Evolutionary conservation across 768 basidiomycete genomes (phyloP).

Genomic region (Kwoniella heveanensis): DNA sequence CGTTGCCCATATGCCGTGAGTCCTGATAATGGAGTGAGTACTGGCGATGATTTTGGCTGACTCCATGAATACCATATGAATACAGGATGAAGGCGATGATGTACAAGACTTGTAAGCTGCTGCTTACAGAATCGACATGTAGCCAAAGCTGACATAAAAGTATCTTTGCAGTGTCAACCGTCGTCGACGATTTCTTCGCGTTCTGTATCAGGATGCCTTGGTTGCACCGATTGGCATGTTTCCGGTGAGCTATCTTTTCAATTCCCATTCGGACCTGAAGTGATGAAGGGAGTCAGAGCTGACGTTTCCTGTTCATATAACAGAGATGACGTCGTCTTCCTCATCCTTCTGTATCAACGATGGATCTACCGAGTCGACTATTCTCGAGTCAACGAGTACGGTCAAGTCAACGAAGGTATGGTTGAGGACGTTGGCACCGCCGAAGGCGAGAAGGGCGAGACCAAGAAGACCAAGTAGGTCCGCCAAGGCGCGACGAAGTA

Average conservation of each 20-base stretch:
- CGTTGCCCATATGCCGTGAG: slow-evolving; percentile 87
- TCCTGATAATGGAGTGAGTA: too few species aligned
- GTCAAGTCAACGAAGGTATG: slow-evolving; percentile 65
- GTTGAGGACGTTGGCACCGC: slow-evolving; percentile 48
- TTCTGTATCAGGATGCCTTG: slow-evolving; percentile 97
- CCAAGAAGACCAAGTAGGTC: slow-evolving; percentile 29
- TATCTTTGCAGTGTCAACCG: slow-evolving; percentile 52
- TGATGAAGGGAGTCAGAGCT: too few species aligned
- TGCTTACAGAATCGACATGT: too few species aligned
- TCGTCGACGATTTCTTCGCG: slow-evolving; percentile 81
- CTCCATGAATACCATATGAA: too few species aligned
- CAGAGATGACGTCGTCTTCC: slow-evolving; percentile 68
- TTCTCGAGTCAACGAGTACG: slow-evolving; percentile 93
- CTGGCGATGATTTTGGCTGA: too few species aligned
- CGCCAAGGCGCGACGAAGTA: too few species aligned
- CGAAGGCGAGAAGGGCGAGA: slow-evolving; percentile 38
- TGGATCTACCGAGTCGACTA: slow-evolving; percentile 98
- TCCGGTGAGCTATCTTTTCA: slow-evolving; percentile 26
- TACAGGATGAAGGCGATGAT: slow-evolving; percentile 87
- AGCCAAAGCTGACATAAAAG: slow-evolving; percentile 8
- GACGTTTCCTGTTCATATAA: not conserved
- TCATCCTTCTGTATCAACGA: slow-evolving; percentile 90
- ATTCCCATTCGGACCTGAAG: too few species aligned
- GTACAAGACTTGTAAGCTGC: slow-evolving; percentile 77
- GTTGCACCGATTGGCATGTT: slow-evolving; percentile 62